These are phyloP conservation scores for Colletotrichum tamarilloi DNA, from an alignment of 2,329 filamentous ascomycete species.

Conservation along the genomic window DNA sequence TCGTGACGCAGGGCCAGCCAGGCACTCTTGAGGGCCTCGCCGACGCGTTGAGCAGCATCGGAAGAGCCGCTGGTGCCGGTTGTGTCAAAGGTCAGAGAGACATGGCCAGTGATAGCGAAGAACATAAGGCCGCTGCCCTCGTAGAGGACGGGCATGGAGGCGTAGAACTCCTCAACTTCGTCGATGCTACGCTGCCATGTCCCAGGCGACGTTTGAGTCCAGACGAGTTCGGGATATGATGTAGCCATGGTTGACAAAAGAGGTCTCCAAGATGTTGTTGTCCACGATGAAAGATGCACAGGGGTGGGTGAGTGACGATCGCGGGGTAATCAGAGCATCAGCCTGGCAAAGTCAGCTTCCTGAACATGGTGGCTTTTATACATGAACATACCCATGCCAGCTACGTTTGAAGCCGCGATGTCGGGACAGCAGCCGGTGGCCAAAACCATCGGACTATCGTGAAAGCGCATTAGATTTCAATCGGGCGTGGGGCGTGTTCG, in stretches of 20 bases:
- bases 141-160: slow-evolving; percentile 46
- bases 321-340: background rate
- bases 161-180: slow-evolving; percentile 55
- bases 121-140: slow-evolving; percentile 50
- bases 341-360: background rate
- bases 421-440: background rate
- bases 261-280: background rate
- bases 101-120: slow-evolving; percentile 54
- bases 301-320: background rate
- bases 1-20: slow-evolving; percentile 48
- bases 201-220: slow-evolving; percentile 42
- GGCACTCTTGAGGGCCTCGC: slow-evolving; percentile 45
- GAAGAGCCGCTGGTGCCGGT: background rate
- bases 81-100: slow-evolving; percentile 44
- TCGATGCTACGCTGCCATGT: slow-evolving; percentile 51
- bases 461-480: background rate
- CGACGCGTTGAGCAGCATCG: slow-evolving; percentile 36
- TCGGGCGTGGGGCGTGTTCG: background rate
- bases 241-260: background rate
- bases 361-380: background rate
- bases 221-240: slow-evolving; percentile 33
- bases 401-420: background rate
- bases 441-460: background rate
- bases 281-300: background rate
- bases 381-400: background rate